Evolutionary conservation across 2,329 filamentous ascomycete genomes (phyloP).

Genomic region (Madurella fahalii): DNA sequence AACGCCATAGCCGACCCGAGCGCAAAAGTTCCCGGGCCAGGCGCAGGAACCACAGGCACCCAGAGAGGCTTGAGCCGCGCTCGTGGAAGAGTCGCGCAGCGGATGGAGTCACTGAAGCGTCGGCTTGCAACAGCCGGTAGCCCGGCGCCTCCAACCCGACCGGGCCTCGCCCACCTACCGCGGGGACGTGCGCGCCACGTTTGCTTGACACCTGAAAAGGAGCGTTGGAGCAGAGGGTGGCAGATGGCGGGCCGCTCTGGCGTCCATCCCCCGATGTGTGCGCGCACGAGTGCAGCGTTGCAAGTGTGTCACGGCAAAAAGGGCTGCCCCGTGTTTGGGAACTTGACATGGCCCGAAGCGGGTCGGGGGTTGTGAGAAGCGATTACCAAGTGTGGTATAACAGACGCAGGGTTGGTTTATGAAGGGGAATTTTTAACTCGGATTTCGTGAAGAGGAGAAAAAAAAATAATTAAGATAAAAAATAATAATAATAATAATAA

Average conservation of each 20-base stretch:
- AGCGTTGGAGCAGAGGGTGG: not conserved
- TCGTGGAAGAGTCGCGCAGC: not conserved
- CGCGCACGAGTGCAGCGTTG: not conserved
- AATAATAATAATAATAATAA: too few relatives aligned
- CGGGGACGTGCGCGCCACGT: too few relatives aligned
- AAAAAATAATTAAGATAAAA: too few relatives aligned
- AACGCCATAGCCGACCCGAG: not conserved
- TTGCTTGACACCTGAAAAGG: too few relatives aligned
- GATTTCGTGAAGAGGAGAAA: too few relatives aligned
- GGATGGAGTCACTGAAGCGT: not conserved
- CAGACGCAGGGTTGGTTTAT: not conserved
- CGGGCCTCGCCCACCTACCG: too few relatives aligned
- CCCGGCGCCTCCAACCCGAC: not conserved
- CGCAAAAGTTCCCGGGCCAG: not conserved
- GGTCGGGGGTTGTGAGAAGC: not conserved
- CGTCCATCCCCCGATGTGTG: not conserved
- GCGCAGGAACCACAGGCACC: not conserved
- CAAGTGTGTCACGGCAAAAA: not conserved
- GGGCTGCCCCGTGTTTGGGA: not conserved
- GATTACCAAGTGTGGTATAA: conserved; percentile 5
- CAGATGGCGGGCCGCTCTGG: not conserved
- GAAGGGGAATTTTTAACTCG: too few relatives aligned
- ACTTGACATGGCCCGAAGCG: not conserved
- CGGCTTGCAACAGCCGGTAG: not conserved
- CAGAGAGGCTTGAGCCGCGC: not conserved